Conservation (phyloP, 768 basidiomycete species). For the Lactarius hatsudake region DNA sequence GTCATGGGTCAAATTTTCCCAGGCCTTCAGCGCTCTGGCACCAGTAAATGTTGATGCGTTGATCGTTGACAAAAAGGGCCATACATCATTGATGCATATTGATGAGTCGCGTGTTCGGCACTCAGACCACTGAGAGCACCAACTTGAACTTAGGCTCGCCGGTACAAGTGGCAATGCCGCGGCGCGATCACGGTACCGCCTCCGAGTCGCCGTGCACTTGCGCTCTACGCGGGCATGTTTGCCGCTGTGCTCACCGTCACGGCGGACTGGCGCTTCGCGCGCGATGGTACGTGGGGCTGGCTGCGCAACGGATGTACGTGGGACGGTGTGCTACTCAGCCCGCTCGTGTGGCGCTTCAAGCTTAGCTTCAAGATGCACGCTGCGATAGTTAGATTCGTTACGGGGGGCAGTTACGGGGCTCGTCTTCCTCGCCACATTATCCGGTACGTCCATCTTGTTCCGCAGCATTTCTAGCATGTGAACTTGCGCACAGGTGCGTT, state of each 20-base stretch:
- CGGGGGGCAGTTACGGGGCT: conserved; percentile 67
- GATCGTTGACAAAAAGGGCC: no score
- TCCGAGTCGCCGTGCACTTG: conserved; percentile 71
- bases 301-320: conserved; percentile 41
- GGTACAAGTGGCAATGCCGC: no score
- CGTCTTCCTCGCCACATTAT: conserved; percentile 88
- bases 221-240: conserved; percentile 89
- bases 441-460: conserved; percentile 51
- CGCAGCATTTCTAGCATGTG: neutral
- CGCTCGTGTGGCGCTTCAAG: conserved; percentile 51
- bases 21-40: neutral
- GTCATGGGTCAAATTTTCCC: neutral
- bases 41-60: no score
- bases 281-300: conserved; percentile 57
- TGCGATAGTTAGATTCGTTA: conserved; percentile 45
- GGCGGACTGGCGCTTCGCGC: conserved; percentile 75
- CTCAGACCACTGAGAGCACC: no score
- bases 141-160: no score
- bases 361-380: conserved; percentile 42
- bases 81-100: no score
- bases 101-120: no score
- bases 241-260: conserved; percentile 69
- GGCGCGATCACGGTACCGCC: conserved; percentile 88
- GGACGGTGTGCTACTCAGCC: conserved; percentile 49
- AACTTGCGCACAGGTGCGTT: conserved; percentile 71